A percentile compares a stretch with the other conserved stretches of the same genome.
phyloP scores from a whole-genome alignment of 345 rosid genomes.

The Salix caprea region DNA sequence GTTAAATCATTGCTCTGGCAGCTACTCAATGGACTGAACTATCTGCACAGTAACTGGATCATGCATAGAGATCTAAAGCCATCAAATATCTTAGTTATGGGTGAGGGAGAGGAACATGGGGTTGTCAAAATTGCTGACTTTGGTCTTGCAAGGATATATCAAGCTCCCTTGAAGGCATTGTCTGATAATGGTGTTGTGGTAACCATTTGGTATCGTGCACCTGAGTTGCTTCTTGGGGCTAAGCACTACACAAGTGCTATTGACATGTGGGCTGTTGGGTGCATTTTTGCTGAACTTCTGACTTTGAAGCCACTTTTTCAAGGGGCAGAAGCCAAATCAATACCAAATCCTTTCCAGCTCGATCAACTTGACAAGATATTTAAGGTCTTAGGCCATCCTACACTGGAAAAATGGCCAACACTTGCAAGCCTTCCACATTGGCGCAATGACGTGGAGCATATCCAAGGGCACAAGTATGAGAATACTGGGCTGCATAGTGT shows the following conservation, averaged over 20 bases:
- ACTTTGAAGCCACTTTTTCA: conserved; percentile 96
- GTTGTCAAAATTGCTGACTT: conserved; percentile 94
- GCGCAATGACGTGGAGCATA: conserved; percentile 67
- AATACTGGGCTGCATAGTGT: conserved; percentile 58
- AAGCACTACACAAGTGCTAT: conserved; percentile 97
- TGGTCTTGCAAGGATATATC: conserved; percentile 94
- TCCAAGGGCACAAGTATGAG: conserved; percentile 82
- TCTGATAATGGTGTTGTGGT: conserved; percentile 94
- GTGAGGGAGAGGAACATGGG: conserved; percentile 97
- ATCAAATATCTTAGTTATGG: conserved; percentile 97
- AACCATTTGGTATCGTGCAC: conserved; percentile 99
- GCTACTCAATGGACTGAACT: conserved; percentile 93
- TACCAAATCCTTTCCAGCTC: conserved; percentile 80
- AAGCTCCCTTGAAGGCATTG: conserved; percentile 82
- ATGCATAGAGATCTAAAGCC: conserved; percentile 97
- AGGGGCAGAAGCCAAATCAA: conserved; percentile 88
- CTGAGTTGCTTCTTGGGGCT: conserved; percentile 94
- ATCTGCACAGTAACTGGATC: conserved; percentile 98
- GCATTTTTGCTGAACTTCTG: conserved; percentile 94
- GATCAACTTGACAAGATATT: conserved; percentile 99
- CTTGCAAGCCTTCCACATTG: conserved; percentile 84
- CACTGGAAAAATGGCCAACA: conserved; percentile 89
- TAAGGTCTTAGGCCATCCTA: conserved; percentile 95
- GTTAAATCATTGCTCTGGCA: conserved; percentile 97
- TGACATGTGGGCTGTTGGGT: conserved; percentile 99